These are phyloP conservation scores for Globisporangium abappressorium DNA, from an alignment of 352 stramenopile genomes.

Conservation along the genomic window DNA sequence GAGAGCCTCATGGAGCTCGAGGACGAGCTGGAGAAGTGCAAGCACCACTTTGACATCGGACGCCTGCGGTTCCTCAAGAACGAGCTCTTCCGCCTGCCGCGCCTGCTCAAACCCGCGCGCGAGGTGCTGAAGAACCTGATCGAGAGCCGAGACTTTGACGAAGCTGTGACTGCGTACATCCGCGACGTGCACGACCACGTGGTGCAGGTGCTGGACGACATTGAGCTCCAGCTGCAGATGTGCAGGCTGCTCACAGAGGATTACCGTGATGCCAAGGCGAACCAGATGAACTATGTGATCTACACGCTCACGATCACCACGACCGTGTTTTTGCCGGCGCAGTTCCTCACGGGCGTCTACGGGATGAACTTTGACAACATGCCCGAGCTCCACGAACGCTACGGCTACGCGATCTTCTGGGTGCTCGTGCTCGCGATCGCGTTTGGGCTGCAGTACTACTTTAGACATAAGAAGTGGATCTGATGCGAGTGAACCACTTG, in stretches of 20 bases:
- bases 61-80: constrained; percentile 72
- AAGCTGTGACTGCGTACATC: constrained; percentile 76
- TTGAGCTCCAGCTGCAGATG: constrained; percentile 81
- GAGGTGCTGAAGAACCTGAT: constrained; percentile 86
- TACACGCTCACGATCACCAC: constrained; percentile 90
- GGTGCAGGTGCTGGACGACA: constrained; percentile 76
- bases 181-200: constrained; percentile 85
- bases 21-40: constrained; percentile 57
- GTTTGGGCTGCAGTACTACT: constrained; percentile 70
- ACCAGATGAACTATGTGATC: constrained; percentile 89
- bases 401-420: constrained; percentile 85
- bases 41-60: constrained; percentile 74
- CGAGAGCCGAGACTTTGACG: constrained; percentile 79
- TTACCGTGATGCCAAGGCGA: constrained; percentile 78
- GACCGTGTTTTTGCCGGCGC: constrained; percentile 82
- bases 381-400: constrained; percentile 78
- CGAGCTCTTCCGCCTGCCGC: constrained; percentile 71
- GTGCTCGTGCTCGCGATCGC: constrained; percentile 67
- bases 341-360: constrained; percentile 89
- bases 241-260: constrained; percentile 75
- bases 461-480: constrained; percentile 85
- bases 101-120: constrained; percentile 74
- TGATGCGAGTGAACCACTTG: constrained; percentile 22
- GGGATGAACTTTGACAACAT: constrained; percentile 92
- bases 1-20: constrained; percentile 79